Evolutionary conservation across 768 basidiomycete species (phyloP), one percentile per base, ranked within the genome.

Genomic region (Tricholoma sp.): DNA sequence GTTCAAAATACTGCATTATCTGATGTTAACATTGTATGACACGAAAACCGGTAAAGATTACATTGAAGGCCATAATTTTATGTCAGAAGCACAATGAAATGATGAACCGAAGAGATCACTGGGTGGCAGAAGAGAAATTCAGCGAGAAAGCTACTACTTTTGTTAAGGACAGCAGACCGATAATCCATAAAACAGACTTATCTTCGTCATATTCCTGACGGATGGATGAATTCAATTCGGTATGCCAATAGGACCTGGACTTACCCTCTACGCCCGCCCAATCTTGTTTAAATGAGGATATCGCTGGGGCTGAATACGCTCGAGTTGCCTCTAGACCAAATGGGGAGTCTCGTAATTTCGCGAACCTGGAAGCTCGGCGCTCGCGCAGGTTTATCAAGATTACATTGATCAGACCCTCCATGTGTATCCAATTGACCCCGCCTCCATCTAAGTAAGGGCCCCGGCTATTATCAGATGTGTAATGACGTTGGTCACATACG

Each of bases 181-280:
- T 89, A 88, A 72, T 90, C 89, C 85, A 89, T 84, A 63, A 88
- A 90, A 59, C 82, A 88, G 18, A 90, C 82, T 58, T 84, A 83
- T 68, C 89, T 74, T 60, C 80, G 75, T 89, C 89, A 91, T n/a
- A 75, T 79, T 6, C 88, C 79, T 79, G 55, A 39, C 32, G 14
- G 18, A 29, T 10, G 18, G 5, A 29, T 50, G 50, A 47, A 43
- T 14, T 6, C 43, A 11, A 29, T 49, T 18, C 14, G n/a, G n/a
- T 27, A 29, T 22, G 14, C 0, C 8, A 11, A 35, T 5, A 49
- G 35, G 52, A 7, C 35, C 14, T 29, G 49, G 5, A 52, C 61
- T 53, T 54, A 76, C 78, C 88, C 68, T 85, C 82, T 2, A 89
- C 79, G 10, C 87, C 87, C 18, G 88, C 87, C 89, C 89, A 91